A percentile compares a stretch with the other conserved stretches of the same genome.
Evolutionary conservation across 2,329 filamentous ascomycete genomes (phyloP).

Genomic region (Zymoseptoria pseudotritici): DNA sequence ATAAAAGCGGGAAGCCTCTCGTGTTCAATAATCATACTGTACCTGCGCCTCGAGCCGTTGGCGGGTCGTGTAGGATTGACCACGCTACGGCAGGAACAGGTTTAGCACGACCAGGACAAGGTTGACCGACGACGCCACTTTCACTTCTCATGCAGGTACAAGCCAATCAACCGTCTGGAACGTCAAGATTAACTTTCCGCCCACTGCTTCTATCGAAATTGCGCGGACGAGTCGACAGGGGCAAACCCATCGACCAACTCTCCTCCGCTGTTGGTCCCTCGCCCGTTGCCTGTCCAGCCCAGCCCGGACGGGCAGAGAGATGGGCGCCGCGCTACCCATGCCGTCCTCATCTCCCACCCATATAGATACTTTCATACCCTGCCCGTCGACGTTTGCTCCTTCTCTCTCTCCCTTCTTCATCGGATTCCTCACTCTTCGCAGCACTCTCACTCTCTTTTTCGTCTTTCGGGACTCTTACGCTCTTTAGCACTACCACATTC

Average conservation of each 20-base stretch:
- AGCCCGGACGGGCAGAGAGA: background rate
- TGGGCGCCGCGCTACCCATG: background rate
- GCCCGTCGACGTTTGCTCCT: background rate
- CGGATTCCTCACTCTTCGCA: background rate
- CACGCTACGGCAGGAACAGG: background rate
- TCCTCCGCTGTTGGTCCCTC: too few relatives aligned
- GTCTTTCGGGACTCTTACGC: slow-evolving; percentile 1
- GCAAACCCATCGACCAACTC: background rate
- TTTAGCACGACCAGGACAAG: background rate
- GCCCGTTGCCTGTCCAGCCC: background rate
- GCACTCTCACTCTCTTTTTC: background rate
- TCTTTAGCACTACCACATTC: slow-evolving; percentile 1
- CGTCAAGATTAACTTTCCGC: background rate
- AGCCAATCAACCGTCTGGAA: background rate
- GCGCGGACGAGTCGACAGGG: background rate
- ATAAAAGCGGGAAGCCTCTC: background rate
- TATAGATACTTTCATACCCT: background rate
- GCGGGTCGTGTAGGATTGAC: background rate
- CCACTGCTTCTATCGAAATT: background rate
- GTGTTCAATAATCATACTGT: too few relatives aligned
- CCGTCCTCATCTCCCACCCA: background rate
- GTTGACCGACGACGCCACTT: background rate
- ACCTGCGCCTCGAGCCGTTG: too few relatives aligned
- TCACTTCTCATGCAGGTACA: background rate
- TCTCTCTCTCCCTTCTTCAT: background rate